These are phyloP conservation scores for Epichloe coenophiala DNA, from an alignment of 2,329 filamentous ascomycete species.

Conservation along the genomic window DNA sequence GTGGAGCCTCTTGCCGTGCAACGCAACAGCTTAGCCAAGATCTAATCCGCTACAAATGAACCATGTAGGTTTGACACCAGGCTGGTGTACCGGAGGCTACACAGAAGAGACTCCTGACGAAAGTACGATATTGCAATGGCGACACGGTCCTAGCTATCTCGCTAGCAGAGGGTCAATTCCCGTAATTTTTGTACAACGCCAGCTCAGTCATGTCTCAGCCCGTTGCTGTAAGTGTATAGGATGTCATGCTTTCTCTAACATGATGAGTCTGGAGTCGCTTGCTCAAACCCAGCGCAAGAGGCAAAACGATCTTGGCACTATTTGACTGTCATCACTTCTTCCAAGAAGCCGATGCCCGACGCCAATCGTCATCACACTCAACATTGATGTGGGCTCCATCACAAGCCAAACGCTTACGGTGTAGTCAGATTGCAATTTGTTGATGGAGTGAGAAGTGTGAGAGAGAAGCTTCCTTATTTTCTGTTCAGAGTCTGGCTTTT, in stretches of 20 bases:
- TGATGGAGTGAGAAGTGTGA: neutral
- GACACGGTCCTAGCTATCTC: slow-evolving; percentile 1
- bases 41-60: neutral
- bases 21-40: neutral
- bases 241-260: neutral
- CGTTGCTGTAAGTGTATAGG: slow-evolving; percentile 2
- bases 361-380: neutral
- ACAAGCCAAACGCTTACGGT: neutral
- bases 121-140: neutral
- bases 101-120: neutral
- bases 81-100: neutral
- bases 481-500: neutral
- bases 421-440: neutral
- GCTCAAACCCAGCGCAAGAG: neutral
- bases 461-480: neutral
- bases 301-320: neutral
- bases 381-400: neutral
- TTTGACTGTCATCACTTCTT: neutral
- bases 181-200: slow-evolving; percentile 1
- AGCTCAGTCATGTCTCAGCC: slow-evolving; percentile 3
- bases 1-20: neutral
- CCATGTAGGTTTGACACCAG: neutral
- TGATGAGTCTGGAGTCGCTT: neutral
- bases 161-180: neutral
- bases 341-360: neutral